Conservation (phyloP, 1,284 basidiomycete genomes). For the Coniferiporia sulphurascens region DNA sequence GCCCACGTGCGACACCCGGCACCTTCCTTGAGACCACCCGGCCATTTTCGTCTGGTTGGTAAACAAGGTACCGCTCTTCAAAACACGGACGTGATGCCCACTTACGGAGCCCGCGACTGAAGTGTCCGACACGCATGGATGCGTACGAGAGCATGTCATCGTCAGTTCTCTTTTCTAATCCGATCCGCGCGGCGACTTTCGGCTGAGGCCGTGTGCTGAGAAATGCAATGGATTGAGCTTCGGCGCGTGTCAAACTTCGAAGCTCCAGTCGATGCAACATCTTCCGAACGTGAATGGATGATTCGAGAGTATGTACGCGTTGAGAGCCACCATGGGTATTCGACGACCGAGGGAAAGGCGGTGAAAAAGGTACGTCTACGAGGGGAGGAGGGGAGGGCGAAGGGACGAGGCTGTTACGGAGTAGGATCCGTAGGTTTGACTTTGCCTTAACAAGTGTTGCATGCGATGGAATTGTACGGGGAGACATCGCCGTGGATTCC, state of each 20-base stretch:
- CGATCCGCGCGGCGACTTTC: constrained; percentile 23
- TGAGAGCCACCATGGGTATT: constrained; percentile 39
- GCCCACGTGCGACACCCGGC: constrained; percentile 34
- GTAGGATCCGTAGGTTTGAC: constrained; percentile 8
- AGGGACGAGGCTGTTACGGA: constrained; percentile 12
- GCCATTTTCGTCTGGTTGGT: constrained; percentile 38
- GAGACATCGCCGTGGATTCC: constrained; percentile 5
- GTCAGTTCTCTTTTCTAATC: constrained; percentile 13
- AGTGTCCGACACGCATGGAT: constrained; percentile 34
- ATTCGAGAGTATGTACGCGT: constrained; percentile 37
- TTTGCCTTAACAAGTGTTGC: constrained; percentile 2
- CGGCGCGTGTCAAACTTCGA: constrained; percentile 35
- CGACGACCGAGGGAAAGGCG: constrained; percentile 61
- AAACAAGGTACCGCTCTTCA: constrained; percentile 61
- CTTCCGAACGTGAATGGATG: constrained; percentile 44
- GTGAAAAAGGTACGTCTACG: constrained; percentile 33
- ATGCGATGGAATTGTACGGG: not conserved
- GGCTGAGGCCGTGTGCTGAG: constrained; percentile 38
- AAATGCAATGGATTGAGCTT: constrained; percentile 45
- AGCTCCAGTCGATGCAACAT: constrained; percentile 45
- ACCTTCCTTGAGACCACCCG: constrained; percentile 38
- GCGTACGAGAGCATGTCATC: constrained; percentile 41
- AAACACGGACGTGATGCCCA: constrained; percentile 73
- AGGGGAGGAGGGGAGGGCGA: constrained; percentile 19
- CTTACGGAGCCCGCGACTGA: constrained; percentile 52